A percentile compares a stretch with the other conserved stretches of the same genome.
Evolutionary conservation across 2,329 filamentous ascomycete species (phyloP).

Genomic region (Onygenales sp.): DNA sequence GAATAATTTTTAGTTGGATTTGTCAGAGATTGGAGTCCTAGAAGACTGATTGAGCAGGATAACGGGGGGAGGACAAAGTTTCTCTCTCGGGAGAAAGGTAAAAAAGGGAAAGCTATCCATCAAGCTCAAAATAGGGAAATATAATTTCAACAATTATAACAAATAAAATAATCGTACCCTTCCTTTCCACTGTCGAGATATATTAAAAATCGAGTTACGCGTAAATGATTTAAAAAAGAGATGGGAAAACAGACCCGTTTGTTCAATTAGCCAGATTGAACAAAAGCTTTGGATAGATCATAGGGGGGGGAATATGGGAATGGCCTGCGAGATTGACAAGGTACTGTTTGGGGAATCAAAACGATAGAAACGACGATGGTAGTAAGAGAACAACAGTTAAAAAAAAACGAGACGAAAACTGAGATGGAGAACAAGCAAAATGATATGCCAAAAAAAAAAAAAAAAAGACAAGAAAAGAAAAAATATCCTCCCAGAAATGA

Average conservation of each 20-base stretch:
- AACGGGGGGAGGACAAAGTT: background rate
- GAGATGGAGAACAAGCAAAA: background rate
- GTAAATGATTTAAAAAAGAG: background rate
- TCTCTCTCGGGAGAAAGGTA: background rate
- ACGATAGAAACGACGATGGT: no score
- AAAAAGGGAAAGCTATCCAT: background rate
- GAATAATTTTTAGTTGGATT: no score
- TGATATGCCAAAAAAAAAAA: background rate
- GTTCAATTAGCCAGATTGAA: slow-evolving; percentile 1
- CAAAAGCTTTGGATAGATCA: background rate
- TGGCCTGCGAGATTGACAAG: background rate
- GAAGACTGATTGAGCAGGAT: background rate
- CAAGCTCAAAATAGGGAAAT: background rate
- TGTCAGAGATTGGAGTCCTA: background rate
- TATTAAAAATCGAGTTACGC: background rate
- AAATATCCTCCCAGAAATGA: background rate
- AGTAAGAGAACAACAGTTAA: background rate
- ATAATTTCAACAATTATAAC: slow-evolving; percentile 6
- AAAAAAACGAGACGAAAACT: background rate
- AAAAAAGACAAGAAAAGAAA: background rate
- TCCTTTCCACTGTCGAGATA: background rate
- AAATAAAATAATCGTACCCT: background rate
- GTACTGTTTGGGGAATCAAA: background rate
- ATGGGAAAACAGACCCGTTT: background rate
- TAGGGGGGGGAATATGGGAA: background rate